Evolutionary conservation across 1,139 yeast genomes (phyloP).

Genomic region (Entelexis sorbosivorans): DNA sequence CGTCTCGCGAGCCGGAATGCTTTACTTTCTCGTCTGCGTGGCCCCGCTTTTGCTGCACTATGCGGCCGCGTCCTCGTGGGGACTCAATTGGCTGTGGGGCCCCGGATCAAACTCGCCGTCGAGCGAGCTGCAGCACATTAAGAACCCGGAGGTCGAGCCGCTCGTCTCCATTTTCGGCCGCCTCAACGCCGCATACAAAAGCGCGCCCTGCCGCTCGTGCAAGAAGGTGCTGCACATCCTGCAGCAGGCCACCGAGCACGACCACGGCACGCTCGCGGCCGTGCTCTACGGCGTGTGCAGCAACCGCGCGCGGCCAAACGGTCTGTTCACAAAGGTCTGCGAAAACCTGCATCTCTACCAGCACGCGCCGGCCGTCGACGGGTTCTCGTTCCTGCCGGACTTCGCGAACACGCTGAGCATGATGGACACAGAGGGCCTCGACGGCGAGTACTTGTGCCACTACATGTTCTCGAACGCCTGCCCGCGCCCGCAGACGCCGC

Average conservation of each 20-base stretch:
- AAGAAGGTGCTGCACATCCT: conserved; percentile 8
- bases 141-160: conserved; percentile 6
- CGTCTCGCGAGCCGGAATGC: neutral
- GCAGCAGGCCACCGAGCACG: conserved; percentile 6
- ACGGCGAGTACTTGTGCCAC: conserved; percentile 47
- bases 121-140: neutral
- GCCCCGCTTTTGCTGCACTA: neutral
- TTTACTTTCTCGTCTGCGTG: neutral
- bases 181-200: conserved; percentile 7
- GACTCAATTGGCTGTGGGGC: conserved; percentile 4
- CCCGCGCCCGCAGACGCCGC: conserved; percentile 37
- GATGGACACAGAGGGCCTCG: conserved; percentile 39
- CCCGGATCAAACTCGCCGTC: neutral
- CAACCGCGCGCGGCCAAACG: conserved; percentile 3
- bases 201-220: conserved; percentile 18
- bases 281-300: conserved; percentile 17
- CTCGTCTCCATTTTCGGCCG: conserved; percentile 10
- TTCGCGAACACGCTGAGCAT: conserved; percentile 39
- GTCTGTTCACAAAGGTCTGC: conserved; percentile 13
- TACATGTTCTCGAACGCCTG: conserved; percentile 38
- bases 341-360: conserved; percentile 14
- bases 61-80: neutral
- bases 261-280: conserved; percentile 8
- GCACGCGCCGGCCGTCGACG: conserved; percentile 1
- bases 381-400: conserved; percentile 29